Evolutionary conservation across 352 stramenopile species (phyloP).

Genomic region (Aphanomyces stellatus): DNA sequence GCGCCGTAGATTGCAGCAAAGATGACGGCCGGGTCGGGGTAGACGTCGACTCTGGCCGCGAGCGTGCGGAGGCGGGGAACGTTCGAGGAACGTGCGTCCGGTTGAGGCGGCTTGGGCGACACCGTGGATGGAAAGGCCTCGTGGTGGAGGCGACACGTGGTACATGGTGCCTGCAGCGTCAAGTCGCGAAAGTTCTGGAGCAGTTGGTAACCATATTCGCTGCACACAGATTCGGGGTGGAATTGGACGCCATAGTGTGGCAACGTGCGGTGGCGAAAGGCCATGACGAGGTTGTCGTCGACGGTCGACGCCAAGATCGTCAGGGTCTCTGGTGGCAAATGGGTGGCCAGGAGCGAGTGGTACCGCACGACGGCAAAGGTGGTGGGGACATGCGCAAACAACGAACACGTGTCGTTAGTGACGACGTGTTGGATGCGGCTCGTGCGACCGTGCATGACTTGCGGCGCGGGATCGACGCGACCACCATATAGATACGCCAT

Average conservation of each 20-base stretch:
- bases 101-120: not conserved
- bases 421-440: slow-evolving; percentile 48
- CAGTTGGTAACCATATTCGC: slow-evolving; percentile 67
- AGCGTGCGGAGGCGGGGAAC: not conserved
- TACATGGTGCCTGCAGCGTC: slow-evolving; percentile 29
- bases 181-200: slow-evolving; percentile 86
- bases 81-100: not conserved
- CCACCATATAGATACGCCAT: slow-evolving; percentile 85
- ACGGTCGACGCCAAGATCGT: slow-evolving; percentile 46
- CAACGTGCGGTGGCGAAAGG: slow-evolving; percentile 65
- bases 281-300: slow-evolving; percentile 82
- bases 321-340: slow-evolving; percentile 27
- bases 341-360: slow-evolving; percentile 83
- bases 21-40: slow-evolving; percentile 21
- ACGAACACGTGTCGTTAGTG: slow-evolving; percentile 22
- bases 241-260: slow-evolving; percentile 96
- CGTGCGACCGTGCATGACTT: slow-evolving; percentile 92
- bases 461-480: slow-evolving; percentile 60
- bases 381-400: slow-evolving; percentile 56
- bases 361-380: slow-evolving; percentile 92
- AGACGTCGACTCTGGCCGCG: not conserved
- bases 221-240: slow-evolving; percentile 95
- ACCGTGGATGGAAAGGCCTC: slow-evolving; percentile 24
- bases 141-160: slow-evolving; percentile 47
- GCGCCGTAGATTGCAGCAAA: slow-evolving; percentile 44